phyloP scores from a whole-genome alignment of 257 asterid species.

The Linderniella brevidens region DNA sequence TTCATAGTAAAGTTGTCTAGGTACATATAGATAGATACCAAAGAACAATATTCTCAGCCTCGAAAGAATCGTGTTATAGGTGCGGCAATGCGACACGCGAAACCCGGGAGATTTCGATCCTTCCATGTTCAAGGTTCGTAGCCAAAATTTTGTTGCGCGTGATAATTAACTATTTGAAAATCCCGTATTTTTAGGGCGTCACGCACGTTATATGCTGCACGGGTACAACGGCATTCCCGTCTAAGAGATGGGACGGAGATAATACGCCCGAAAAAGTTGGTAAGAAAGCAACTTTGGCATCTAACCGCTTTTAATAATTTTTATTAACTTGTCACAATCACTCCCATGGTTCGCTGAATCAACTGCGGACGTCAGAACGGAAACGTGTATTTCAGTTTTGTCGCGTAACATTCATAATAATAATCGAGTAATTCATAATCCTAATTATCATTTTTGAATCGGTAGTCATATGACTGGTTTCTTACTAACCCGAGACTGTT shows the following conservation, averaged over 20 bases:
- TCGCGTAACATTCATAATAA: too few relatives aligned
- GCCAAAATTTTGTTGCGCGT: not conserved
- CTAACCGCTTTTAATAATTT: too few relatives aligned
- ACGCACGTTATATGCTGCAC: slow-evolving; percentile 94
- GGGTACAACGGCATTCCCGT: slow-evolving; percentile 93
- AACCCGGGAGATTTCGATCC: slow-evolving; percentile 54
- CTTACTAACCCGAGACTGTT: too few relatives aligned
- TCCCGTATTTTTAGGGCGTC: slow-evolving; percentile 33
- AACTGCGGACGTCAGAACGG: too few relatives aligned
- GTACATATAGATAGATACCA: slow-evolving; percentile 1
- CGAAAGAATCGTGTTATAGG: slow-evolving; percentile 27
- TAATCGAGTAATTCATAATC: too few relatives aligned
- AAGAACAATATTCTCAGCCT: slow-evolving; percentile 8
- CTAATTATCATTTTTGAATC: too few relatives aligned
- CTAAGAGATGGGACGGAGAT: slow-evolving; percentile 95
- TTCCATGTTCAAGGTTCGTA: slow-evolving; percentile 67
- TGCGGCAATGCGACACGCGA: slow-evolving; percentile 66
- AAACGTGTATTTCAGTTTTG: too few relatives aligned
- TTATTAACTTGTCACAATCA: too few relatives aligned
- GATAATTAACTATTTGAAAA: slow-evolving; percentile 1
- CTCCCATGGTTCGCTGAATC: too few relatives aligned
- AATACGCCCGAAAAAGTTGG: slow-evolving; percentile 97
- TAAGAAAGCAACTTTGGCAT: slow-evolving; percentile 20
- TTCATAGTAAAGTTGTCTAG: not conserved
- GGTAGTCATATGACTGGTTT: too few relatives aligned